A percentile compares a stretch with the other conserved stretches of the same genome.
Conservation (phyloP, 306 rosid species). For the Malus sylvestris region DNA sequence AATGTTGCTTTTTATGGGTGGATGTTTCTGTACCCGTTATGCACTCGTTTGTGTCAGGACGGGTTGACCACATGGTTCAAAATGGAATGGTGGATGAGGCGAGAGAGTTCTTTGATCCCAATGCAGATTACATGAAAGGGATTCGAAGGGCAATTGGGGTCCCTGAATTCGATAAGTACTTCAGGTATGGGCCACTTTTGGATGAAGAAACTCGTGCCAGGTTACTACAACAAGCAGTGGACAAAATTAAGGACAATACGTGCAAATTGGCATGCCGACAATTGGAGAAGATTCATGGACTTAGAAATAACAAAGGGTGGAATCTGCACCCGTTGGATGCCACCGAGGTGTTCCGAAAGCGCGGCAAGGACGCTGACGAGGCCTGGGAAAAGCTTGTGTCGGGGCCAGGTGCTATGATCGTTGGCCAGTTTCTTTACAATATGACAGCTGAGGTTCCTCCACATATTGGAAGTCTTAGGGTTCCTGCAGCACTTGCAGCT, state of each 20-base stretch:
- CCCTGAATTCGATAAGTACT: slow-evolving; percentile 64
- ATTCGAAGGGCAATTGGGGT: slow-evolving; percentile 76
- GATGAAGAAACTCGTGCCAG: slow-evolving; percentile 18
- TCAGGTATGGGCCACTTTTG: slow-evolving; percentile 25
- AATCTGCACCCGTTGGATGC: slow-evolving; percentile 54
- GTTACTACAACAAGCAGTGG: slow-evolving; percentile 37
- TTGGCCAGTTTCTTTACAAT: slow-evolving; percentile 38
- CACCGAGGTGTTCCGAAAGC: slow-evolving; percentile 51
- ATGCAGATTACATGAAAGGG: slow-evolving; percentile 47
- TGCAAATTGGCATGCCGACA: slow-evolving; percentile 55
- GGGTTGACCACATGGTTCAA: slow-evolving; percentile 63
- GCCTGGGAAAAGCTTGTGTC: slow-evolving; percentile 62
- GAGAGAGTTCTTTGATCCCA: slow-evolving; percentile 37
- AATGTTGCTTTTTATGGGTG: slow-evolving; percentile 68
- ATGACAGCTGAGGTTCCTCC: not conserved
- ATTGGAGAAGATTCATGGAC: slow-evolving; percentile 45
- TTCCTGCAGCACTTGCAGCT: slow-evolving; percentile 19
- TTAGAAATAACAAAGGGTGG: slow-evolving; percentile 59
- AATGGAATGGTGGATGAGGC: slow-evolving; percentile 61
- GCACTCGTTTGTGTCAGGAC: slow-evolving; percentile 32
- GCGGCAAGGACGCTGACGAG: slow-evolving; percentile 45
- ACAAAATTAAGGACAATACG: slow-evolving; percentile 48
- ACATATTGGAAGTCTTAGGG: slow-evolving; percentile 9
- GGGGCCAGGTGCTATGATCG: slow-evolving; percentile 39
- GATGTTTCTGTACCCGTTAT: slow-evolving; percentile 52